Percentiles rank a stretch among this genome's conserved stretches.
phyloP scores from a whole-genome alignment of 495 filamentous ascomycete species.

The Melanomma pulvis-pyrius region DNA sequence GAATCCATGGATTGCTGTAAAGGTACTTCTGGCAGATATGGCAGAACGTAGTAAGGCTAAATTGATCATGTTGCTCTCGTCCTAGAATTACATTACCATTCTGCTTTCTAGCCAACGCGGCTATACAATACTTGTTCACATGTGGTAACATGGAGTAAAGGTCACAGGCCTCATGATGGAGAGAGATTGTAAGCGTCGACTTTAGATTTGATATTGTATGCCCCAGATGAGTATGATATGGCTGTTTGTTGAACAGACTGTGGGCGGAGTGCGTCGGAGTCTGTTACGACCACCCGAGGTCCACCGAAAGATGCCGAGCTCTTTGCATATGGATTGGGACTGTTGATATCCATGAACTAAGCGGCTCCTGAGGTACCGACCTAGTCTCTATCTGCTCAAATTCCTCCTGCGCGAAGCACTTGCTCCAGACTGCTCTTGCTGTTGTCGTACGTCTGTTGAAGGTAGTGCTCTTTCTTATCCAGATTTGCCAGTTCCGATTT shows the following conservation, averaged over 20 bases:
- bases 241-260: neutral
- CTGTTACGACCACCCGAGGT: neutral
- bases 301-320: neutral
- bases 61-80: too few relatives aligned
- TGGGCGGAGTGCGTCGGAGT: neutral
- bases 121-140: too few relatives aligned
- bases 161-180: neutral
- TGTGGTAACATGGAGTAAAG: too few relatives aligned
- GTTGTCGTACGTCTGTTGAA: constrained; percentile 94
- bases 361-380: neutral
- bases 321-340: neutral
- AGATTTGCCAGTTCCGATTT: constrained; percentile 76
- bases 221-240: neutral
- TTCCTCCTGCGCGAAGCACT: constrained; percentile 62
- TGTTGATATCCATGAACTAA: neutral
- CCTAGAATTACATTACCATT: too few relatives aligned
- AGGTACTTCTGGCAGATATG: too few relatives aligned
- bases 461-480: constrained; percentile 88
- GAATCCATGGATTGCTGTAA: too few relatives aligned
- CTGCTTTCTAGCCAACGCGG: too few relatives aligned
- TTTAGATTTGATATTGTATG: neutral
- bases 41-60: too few relatives aligned
- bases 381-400: neutral
- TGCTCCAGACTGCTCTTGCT: constrained; percentile 86
- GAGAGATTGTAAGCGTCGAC: neutral